Evolutionary conservation across 2,329 filamentous ascomycete species (phyloP).

Genomic region (Polytolypa hystricis): DNA sequence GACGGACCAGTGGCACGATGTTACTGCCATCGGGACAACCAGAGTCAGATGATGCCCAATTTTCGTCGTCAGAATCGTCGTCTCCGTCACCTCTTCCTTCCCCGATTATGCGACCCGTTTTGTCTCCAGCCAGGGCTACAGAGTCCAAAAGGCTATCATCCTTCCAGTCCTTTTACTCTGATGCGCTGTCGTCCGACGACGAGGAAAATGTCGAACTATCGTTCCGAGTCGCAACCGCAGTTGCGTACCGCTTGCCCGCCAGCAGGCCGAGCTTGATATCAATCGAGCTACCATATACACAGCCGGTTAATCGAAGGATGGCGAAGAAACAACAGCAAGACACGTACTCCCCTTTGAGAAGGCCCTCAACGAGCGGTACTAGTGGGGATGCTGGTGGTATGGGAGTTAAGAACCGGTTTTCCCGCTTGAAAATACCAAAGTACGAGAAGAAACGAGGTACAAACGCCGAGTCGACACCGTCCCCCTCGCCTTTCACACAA

Average conservation of each 20-base stretch:
- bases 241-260: slow-evolving; percentile 10
- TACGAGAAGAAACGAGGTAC: slow-evolving; percentile 7
- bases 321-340: slow-evolving; percentile 7
- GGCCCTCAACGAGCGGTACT: slow-evolving; percentile 1
- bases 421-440: slow-evolving; percentile 6
- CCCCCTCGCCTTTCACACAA: slow-evolving; percentile 1
- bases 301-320: slow-evolving; percentile 1
- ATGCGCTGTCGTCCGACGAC: slow-evolving; percentile 11
- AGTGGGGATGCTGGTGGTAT: background rate
- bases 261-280: slow-evolving; percentile 12
- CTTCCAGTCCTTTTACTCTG: slow-evolving; percentile 10
- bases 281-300: slow-evolving; percentile 6
- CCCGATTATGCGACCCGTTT: background rate
- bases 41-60: background rate
- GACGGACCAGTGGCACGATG: slow-evolving; percentile 1
- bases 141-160: background rate
- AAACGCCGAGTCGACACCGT: background rate
- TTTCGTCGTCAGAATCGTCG: background rate
- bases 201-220: slow-evolving; percentile 8
- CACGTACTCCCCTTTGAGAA: background rate
- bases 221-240: slow-evolving; percentile 12
- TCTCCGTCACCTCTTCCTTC: background rate
- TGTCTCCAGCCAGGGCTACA: background rate
- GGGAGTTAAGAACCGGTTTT: slow-evolving; percentile 6
- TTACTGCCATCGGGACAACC: background rate